These are phyloP conservation scores for Panicum hallii DNA, from an alignment of 202 grass and related monocot genomes.

Conservation along the genomic window DNA sequence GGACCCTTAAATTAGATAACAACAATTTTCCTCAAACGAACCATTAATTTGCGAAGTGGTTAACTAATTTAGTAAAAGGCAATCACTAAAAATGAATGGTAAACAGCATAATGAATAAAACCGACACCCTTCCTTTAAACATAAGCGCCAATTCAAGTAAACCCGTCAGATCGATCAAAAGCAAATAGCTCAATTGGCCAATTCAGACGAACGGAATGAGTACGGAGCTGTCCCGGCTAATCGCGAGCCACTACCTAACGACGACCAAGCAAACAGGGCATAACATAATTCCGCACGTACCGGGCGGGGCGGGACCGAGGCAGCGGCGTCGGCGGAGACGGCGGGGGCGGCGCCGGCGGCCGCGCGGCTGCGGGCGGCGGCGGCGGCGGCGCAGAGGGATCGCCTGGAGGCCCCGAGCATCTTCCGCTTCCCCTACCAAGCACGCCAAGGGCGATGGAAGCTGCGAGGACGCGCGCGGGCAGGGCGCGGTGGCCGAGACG, in stretches of 20 bases:
- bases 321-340: constrained; percentile 32
- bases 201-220: background rate
- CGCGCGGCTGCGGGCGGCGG: constrained; percentile 47
- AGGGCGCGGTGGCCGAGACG: background rate
- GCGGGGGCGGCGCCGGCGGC: constrained; percentile 44
- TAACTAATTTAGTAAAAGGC: background rate
- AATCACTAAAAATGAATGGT: background rate
- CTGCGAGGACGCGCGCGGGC: background rate
- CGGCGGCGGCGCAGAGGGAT: constrained; percentile 56
- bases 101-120: background rate
- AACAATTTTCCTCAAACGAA: background rate
- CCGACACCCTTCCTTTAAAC: background rate
- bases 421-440: constrained; percentile 10
- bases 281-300: constrained; percentile 7
- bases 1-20: background rate
- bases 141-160: background rate
- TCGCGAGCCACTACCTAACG: background rate
- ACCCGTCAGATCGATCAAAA: background rate
- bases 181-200: background rate
- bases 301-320: constrained; percentile 27
- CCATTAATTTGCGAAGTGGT: background rate
- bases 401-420: constrained; percentile 83
- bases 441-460: background rate
- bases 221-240: background rate
- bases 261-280: background rate